Base-by-base conservation (phyloP, 208 protist species). In the Dictyostelium gargantuum region DNA sequence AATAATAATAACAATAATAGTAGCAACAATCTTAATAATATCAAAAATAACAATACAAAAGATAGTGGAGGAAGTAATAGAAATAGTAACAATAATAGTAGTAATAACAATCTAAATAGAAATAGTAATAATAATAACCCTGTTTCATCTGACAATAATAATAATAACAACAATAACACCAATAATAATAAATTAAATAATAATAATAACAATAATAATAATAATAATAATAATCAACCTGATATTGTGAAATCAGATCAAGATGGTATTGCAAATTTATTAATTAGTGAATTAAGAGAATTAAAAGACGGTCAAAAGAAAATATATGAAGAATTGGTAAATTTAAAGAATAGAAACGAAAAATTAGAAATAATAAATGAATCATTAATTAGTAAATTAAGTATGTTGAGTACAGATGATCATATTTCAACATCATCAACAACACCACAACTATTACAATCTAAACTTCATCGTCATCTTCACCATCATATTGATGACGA, bases 301-400 rank as follows among this genome's bases (percentile, higher is more conserved):
- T 35, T 89, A 44, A 89, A 89, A 89, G 82, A 89, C 35, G 82
- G 82, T 15, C 82, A 89, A 52, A 89, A 79, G 42, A 89, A 89
- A 50, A 79, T 89, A 11, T 89, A 79, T 89, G 82, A 89, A n/a
- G 82, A 89, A 29, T 9, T 89, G 1, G 29, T 79, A 26, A 48
- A 38, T 40, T 52, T 89, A 44, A 75, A 29, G 15, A 52, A 68
- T 35, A 89, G 48, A 35, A 89, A 76, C 48, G 70, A 89, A 40
- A 89, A 79, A 48, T 29, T 89, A 42, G 82, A 79, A 26, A 15
- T 66, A 29, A 26, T 89, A 13, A 89, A 89, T 29, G 82, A 89
- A 40, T 3, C 66, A 40, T 50, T 89, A 23, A 1, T 89, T 10
- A 19, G 23, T 1, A 89, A 89, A 66, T 42, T 89, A 5, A 79